Percentiles rank a stretch among this genome's conserved stretches.
phyloP scores from a whole-genome alignment of 345 rosid genomes.

The Gynandropsis gynandra region DNA sequence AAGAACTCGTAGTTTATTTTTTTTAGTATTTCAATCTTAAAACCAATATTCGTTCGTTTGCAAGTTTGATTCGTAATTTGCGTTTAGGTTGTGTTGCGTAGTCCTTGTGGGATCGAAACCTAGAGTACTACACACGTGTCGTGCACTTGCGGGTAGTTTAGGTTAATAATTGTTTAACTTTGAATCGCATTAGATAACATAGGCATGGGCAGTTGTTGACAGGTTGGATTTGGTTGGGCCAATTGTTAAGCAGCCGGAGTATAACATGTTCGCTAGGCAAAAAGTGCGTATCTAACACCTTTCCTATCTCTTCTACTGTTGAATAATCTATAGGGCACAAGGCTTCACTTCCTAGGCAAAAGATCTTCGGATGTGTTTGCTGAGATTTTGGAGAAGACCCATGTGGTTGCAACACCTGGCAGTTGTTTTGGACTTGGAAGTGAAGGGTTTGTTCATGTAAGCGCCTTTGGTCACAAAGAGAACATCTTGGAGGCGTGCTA shows the following conservation, averaged over 20 bases:
- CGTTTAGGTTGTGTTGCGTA: no score
- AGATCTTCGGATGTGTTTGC: conserved; percentile 96
- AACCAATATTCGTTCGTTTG: no score
- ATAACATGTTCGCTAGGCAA: conserved; percentile 82
- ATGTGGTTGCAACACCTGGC: conserved; percentile 83
- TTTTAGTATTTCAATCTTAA: no score
- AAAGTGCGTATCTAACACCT: conserved; percentile 39
- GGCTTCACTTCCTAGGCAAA: conserved; percentile 89
- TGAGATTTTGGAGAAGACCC: conserved; percentile 87
- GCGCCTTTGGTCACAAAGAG: conserved; percentile 85
- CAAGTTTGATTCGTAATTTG: no score
- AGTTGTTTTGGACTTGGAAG: conserved; percentile 98
- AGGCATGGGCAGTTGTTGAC: conserved; percentile 89
- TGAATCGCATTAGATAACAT: conserved; percentile 95
- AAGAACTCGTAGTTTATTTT: no score
- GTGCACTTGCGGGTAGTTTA: no score
- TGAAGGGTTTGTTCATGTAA: conserved; percentile 85
- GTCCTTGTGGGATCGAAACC: no score
- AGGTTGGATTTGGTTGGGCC: conserved; percentile 88
- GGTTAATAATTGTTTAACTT: no score
- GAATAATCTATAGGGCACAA: no score
- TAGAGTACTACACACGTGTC: no score
- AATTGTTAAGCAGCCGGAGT: conserved; percentile 94
- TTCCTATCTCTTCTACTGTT: no score
- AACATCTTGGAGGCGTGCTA: conserved; percentile 80